Evolutionary conservation across 2,329 filamentous ascomycete genomes (phyloP), one percentile per base, ranked within the genome.

Genomic region (Aspergillus proliferans): DNA sequence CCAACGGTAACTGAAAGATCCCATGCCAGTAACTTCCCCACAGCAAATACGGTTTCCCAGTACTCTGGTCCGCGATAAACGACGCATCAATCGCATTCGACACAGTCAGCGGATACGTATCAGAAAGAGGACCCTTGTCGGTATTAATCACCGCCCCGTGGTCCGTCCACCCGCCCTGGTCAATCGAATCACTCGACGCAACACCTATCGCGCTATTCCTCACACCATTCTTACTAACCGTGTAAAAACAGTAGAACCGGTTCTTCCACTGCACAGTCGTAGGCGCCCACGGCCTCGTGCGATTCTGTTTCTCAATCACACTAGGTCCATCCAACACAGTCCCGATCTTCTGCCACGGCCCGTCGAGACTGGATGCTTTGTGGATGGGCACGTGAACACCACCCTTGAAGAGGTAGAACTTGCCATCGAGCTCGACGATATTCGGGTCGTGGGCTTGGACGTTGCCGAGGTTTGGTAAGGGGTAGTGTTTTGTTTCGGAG

Each of bases 61-160:
- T 58, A 1, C 47, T 24, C 2, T 58, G 57, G 7, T 66, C 64
- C 0, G 52, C 47, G 6, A 68, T 60, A 19, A 68, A 64, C 0
- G 66, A 56, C 4, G 62, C 54, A 48, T 71, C 68, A 22, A 71
- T 70, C 7, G 68, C 66, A 47, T 71, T 71, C 6, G 66, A 60
- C n/a, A 57, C 52, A 2, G 55, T 68, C 24, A 64, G 68, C 6
- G 67, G 67, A 38, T 55, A 63, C 2, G 61, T 45, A 3, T 55
- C 33, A 0, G 65, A 64, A 8, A 55, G 49, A 0, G 49, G 45
- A 0, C 67, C 67, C 0, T 44, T 44, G 3, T 58, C 64, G 0
- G 67, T 67, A 12, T 63, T 61, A 43, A 71, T 59, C 3, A 71
- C 6, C 0, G 61, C 61, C 1, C 68, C 68, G 40, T 71, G 67